Evolutionary conservation across 768 basidiomycete genomes (phyloP), one percentile per base, ranked within the genome.

Genomic region (Lentinus tigrinus): DNA sequence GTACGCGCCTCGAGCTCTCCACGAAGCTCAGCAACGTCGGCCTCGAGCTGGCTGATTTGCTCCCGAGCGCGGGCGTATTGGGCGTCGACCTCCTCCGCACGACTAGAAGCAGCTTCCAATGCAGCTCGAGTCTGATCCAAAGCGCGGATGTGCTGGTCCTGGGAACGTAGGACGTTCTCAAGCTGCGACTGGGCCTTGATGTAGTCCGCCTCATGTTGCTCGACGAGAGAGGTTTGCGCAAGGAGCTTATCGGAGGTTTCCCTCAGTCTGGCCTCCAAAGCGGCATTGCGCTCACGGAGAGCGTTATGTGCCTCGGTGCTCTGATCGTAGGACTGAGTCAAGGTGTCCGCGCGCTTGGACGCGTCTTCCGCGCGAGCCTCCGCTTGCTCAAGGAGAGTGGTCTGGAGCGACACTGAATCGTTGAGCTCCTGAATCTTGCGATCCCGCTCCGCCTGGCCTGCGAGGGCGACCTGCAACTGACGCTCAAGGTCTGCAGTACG

Each of bases 81-180:
- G 17, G 75, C 65, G 61, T 96, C 89, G 43, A 93, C 79, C 70
- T 98, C 95, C 13, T 85, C 82, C 0, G 92, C 83, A 8, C 95
- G 86, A 2, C 81, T 74, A 2, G 91, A 85, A 8, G 93, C 85
- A 1, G 91, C 83, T 48, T 84, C 77, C 48, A 99, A 77, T 0
- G 94, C 93, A 14, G 74, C 73, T 40, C 89, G 88, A 2, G 92
- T 85, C 72, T 97, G 93, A 37, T 96, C 93, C 49, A 98, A 77
- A 1, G 94, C 87, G 21, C 87, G 87, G 48, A 98, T 75, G 69
- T 98, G 94, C 67, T 93, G 88, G 48, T 95, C 93, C 23, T 87
- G 83, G 7, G 87, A 84, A 7, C 78, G 74, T 5, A 76, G 73
- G 36, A 95, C 78, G 49, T 93, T 89, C 13, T 90, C 88, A 19